Evolutionary conservation across 805 yeast species (phyloP).

Genomic region (Starmerella davenportii): DNA sequence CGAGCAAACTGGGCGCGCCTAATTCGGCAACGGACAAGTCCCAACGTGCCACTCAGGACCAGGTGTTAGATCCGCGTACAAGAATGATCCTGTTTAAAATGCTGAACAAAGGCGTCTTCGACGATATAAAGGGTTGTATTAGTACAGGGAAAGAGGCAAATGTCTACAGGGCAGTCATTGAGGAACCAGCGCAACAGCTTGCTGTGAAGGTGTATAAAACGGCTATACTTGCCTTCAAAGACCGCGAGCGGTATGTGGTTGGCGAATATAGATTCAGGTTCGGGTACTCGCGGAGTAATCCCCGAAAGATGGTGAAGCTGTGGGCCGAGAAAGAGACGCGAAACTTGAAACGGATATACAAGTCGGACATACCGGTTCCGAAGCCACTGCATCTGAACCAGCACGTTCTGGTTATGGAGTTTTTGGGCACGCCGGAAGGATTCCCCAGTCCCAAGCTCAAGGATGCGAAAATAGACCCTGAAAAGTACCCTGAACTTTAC

Average conservation of each 20-base stretch:
- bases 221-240: constrained; percentile 90
- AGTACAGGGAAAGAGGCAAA: constrained; percentile 99
- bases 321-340: constrained; percentile 99
- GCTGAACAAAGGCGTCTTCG: constrained; percentile 65
- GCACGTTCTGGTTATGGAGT: constrained; percentile 91
- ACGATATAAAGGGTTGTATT: constrained; percentile 80
- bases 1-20: constrained; percentile 14
- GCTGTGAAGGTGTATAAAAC: constrained; percentile 95
- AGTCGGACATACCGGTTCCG: constrained; percentile 79
- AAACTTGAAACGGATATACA: constrained; percentile 64
- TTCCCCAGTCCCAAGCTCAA: constrained; percentile 80
- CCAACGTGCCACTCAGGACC: constrained; percentile 91
- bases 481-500: constrained; percentile 49
- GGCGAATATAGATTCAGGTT: constrained; percentile 90
- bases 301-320: constrained; percentile 88
- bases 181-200: constrained; percentile 15
- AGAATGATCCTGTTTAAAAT: constrained; percentile 63
- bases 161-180: constrained; percentile 60
- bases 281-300: constrained; percentile 69
- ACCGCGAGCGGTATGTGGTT: constrained; percentile 85
- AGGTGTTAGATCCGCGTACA: constrained; percentile 89
- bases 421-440: constrained; percentile 53
- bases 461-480: constrained; percentile 53
- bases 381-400: constrained; percentile 75
- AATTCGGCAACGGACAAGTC: constrained; percentile 43